Evolutionary conservation across 129 eudicot species (phyloP).

Genomic region (Chrysanthemum makinoi): DNA sequence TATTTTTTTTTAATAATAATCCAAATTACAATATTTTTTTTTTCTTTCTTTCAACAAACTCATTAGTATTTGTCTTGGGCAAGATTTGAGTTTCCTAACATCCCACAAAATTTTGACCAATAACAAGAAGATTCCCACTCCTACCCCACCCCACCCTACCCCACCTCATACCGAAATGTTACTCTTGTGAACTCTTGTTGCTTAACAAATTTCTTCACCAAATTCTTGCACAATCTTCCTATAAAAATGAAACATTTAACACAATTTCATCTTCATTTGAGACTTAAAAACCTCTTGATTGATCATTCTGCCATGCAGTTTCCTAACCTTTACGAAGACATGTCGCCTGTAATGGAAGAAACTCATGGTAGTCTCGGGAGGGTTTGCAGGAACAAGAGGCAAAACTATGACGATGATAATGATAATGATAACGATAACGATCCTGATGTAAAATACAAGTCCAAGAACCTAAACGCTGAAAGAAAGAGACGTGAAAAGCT

Average conservation of each 20-base stretch:
- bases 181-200: conserved; percentile 49
- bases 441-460: conserved; percentile 44
- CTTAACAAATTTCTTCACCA: conserved; percentile 34
- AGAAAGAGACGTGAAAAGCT: conserved; percentile 73
- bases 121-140: conserved; percentile 65
- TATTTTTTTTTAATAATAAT: too few relatives aligned
- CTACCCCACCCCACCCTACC: conserved; percentile 18
- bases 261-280: conserved; percentile 10
- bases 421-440: conserved; percentile 25
- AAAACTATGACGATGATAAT: conserved; percentile 11
- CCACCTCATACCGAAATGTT: conserved; percentile 32
- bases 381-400: conserved; percentile 33
- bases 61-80: conserved; percentile 18
- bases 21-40: too few relatives aligned
- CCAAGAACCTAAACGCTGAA: conserved; percentile 84
- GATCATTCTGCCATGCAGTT: conserved; percentile 30
- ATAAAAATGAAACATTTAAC: conserved; percentile 14
- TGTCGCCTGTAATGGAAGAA: conserved; percentile 28
- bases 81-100: conserved; percentile 41
- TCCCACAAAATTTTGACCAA: conserved; percentile 42
- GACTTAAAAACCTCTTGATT: background rate
- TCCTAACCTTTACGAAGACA: conserved; percentile 29
- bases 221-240: conserved; percentile 23
- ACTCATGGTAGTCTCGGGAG: conserved; percentile 15
- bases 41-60: background rate